Conservation (phyloP, 1,284 basidiomycete species). For the Tilletiaria anomala region DNA sequence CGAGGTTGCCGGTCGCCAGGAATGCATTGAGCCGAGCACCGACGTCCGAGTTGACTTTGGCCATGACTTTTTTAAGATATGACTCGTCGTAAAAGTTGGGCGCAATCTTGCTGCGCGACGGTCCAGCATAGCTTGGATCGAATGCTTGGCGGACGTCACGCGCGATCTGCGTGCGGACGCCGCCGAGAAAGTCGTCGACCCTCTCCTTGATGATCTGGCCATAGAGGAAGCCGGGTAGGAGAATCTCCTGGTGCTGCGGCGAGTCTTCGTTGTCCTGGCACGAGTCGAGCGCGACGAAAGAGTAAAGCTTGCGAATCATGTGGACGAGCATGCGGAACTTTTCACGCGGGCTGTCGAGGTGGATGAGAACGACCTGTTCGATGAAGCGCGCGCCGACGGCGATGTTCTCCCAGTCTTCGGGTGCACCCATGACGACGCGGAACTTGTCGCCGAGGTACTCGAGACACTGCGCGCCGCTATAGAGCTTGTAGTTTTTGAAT, state of each 20-base stretch:
- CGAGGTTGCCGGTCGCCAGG: slow-evolving; percentile 89
- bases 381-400: slow-evolving; percentile 72
- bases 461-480: slow-evolving; percentile 82
- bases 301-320: slow-evolving; percentile 93
- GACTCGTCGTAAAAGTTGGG: slow-evolving; percentile 72
- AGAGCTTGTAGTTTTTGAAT: slow-evolving; percentile 70
- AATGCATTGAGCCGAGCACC: slow-evolving; percentile 83
- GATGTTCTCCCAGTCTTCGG: slow-evolving; percentile 82
- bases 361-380: slow-evolving; percentile 75
- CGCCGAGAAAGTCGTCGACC: slow-evolving; percentile 71
- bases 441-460: slow-evolving; percentile 98
- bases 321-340: slow-evolving; percentile 95
- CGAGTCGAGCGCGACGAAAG: slow-evolving; percentile 76
- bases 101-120: slow-evolving; percentile 35
- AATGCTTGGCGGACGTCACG: slow-evolving; percentile 49
- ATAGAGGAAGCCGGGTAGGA: slow-evolving; percentile 83
- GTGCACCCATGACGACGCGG: slow-evolving; percentile 73
- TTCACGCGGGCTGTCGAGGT: slow-evolving; percentile 74
- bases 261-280: slow-evolving; percentile 96
- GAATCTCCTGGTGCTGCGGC: slow-evolving; percentile 93
- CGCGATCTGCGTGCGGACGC: slow-evolving; percentile 58
- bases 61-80: slow-evolving; percentile 65
- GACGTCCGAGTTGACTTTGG: slow-evolving; percentile 77
- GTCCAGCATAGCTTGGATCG: neutral
- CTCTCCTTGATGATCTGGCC: slow-evolving; percentile 97